Conservation (phyloP, 345 rosid genomes). For the Citrus cavaleriei region DNA sequence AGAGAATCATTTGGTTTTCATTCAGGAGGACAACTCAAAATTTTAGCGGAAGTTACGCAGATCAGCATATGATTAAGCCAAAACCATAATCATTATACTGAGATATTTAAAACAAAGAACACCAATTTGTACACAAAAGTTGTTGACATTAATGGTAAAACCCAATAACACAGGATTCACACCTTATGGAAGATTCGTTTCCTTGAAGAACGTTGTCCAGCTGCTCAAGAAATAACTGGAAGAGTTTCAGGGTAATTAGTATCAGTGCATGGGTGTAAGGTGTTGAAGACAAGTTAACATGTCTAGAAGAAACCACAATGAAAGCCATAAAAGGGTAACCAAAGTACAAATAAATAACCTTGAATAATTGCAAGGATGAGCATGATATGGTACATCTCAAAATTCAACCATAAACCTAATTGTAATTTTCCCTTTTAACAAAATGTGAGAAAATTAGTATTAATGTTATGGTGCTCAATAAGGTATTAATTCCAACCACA, state of each 20-base stretch:
- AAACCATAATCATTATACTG: neutral
- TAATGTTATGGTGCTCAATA: neutral
- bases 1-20: slow-evolving; percentile 9
- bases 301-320: neutral
- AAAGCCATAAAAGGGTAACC: neutral
- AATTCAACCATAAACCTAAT: neutral
- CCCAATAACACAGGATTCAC: slow-evolving; percentile 2
- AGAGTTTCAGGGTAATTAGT: slow-evolving; percentile 9
- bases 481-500: neutral
- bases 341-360: neutral
- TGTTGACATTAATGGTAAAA: neutral
- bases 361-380: neutral
- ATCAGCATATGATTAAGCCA: neutral
- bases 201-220: slow-evolving; percentile 83
- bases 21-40: neutral
- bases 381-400: neutral
- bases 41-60: neutral
- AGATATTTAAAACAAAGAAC: neutral
- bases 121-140: neutral
- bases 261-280: neutral
- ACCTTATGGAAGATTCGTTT: slow-evolving; percentile 75
- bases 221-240: slow-evolving; percentile 94
- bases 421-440: neutral
- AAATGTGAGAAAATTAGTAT: neutral
- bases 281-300: slow-evolving; percentile 3